Evolutionary conservation across 2,329 filamentous ascomycete genomes (phyloP), one percentile per base, ranked within the genome.

Genomic region (Alternaria sp.): DNA sequence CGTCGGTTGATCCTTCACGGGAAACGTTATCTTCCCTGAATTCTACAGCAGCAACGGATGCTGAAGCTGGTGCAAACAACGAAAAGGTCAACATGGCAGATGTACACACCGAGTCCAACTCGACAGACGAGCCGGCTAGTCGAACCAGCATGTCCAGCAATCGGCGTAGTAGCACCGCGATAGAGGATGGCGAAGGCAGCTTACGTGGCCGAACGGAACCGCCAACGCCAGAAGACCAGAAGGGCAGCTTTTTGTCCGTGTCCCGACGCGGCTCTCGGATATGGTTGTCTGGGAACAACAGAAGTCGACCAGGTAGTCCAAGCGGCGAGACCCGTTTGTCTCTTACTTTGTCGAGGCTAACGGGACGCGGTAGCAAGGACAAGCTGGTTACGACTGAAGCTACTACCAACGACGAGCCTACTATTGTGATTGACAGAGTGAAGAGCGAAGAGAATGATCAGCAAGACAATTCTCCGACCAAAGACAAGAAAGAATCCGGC

Each of bases 181-280:
- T 82, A 49, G 79, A 82, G 49, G 79, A 80, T 4, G 51, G 72
- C 9, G 79, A 76, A 40, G 67, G 69, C 38, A 72, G 71, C 48
- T 65, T 72, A n/a, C 71, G 76, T 12, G 75, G 72, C 18, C 71
- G 73, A 20, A 76, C 76, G 3, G 71, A 69, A 32, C 78, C 81
- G 1, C 69, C 78, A 4, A 85, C 82, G 2, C 82, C 83, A 2
- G 82, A 83, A 25, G 82, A 84, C 32, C 74, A 78, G 8, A 75
- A 73, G 51, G 36, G 61, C 8, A 67, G 70, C 18, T 78, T 79
- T 53, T 54, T 78, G 20, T 74, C 73, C 32, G 62, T 70, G 9
- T 77, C 75, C 16, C 67, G 74, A n/a, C 76, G 75, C 16, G 67
- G 72, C 27, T 78, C 74, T 12, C 73, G 73, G 32, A 71, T 66